phyloP scores from a whole-genome alignment of 2,329 filamentous ascomycete genomes.

The Aspergillus calidoustus region DNA sequence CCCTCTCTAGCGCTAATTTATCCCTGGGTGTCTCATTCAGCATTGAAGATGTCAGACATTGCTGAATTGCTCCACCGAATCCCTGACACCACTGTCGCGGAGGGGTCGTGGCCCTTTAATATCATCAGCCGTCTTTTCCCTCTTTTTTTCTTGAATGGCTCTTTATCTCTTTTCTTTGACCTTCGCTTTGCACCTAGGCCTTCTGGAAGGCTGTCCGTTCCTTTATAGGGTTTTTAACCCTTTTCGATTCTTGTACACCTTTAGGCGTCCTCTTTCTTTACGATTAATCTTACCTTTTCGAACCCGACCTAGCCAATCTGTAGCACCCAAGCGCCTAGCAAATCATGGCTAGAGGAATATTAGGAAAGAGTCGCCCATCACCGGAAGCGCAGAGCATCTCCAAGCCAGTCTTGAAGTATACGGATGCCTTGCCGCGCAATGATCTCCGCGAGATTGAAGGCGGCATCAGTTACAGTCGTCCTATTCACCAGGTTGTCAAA shows the following conservation, averaged over 20 bases:
- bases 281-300: conserved; percentile 10
- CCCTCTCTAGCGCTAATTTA: conserved; percentile 18
- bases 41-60: conserved; percentile 11
- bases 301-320: background rate
- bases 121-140: conserved; percentile 19
- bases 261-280: conserved; percentile 7
- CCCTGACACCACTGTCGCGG: conserved; percentile 17
- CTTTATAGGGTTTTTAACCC: conserved; percentile 28
- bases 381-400: conserved; percentile 35
- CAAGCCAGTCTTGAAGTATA: conserved; percentile 36
- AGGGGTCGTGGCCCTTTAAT: conserved; percentile 12
- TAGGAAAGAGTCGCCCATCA: conserved; percentile 34
- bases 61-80: conserved; percentile 25
- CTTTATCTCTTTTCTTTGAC: conserved; percentile 4
- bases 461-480: conserved; percentile 17
- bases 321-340: background rate
- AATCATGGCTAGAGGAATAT: conserved; percentile 36
- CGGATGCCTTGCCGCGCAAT: conserved; percentile 38
- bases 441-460: conserved; percentile 31
- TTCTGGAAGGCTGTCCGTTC: conserved; percentile 49
- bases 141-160: conserved; percentile 29
- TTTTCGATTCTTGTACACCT: conserved; percentile 9
- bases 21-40: conserved; percentile 11
- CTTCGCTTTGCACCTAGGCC: conserved; percentile 25
- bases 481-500: conserved; percentile 20